Evolutionary conservation across 495 filamentous ascomycete species (phyloP), one percentile per base, ranked within the genome.

Genomic region (Annulohypoxylon bovei): DNA sequence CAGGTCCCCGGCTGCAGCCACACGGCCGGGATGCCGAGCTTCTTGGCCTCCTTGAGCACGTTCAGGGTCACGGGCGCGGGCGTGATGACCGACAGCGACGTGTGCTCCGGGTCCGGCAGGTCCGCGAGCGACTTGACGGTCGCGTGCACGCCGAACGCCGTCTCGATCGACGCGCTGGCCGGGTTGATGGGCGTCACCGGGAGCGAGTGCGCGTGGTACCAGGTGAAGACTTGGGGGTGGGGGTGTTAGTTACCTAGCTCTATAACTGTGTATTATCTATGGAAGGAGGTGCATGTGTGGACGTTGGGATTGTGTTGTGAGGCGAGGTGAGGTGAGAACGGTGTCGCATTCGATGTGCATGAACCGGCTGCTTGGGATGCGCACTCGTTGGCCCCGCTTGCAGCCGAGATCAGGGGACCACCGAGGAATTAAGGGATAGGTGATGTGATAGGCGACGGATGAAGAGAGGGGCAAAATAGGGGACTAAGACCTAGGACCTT

Each of bases 1-100:
- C 91, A 98, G 7, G 88, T 93, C 1, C 95, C 95, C 0, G 95
- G 95, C 79, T 99, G 95, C 62, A 99, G 78, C 91, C 94, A 99
- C 12, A 98, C 92, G 12, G 91, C 88, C 3, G 86, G 85, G 6
- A 98, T 85, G 0, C 94, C 94, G 4, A 92, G 85, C 23, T 88
- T 85, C 76, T 92, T 91, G 1, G 95, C 95, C 79, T 97, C 90
- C 72, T 89, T 80, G 22, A 99, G 84, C 9, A 95, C 79, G 62
- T 85, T 76, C 22, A 85, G 80, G 3, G 93, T 94, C 23, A 91
- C 87, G n/a, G 83, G 76, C 0, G 93, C 93, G 2, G 92, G 94
- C 22, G 95, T 99, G 77, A 98, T 93, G 70, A 99, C 88, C 32
- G 90, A 93, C 1, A 92, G 78, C n/a, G 91, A 89, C 0, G 92